Evolutionary conservation across 139 green algal species (phyloP), one percentile per base, ranked within the genome.

Genomic region (Nannochloris sp.): DNA sequence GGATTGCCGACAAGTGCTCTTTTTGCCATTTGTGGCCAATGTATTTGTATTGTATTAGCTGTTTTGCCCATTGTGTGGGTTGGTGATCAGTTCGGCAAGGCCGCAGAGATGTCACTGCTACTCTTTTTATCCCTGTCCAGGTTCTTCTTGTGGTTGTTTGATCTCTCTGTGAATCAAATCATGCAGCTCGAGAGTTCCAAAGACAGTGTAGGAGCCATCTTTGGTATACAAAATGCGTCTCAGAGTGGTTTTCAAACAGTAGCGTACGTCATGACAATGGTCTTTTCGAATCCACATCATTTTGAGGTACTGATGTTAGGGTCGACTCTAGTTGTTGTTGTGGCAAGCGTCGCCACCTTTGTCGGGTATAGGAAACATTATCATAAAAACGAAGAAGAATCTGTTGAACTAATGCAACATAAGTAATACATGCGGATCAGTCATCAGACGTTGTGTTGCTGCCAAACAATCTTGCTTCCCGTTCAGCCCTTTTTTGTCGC

Each of bases 111-210:
- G 60, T 95, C 61, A 64, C 93, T 25, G 68, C 24, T 14, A 81
- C 81, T 10, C 61, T 95, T 8, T 81, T 40, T 40, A 11, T 40
- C 85, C 23, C 49, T 71, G 4, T 90, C 79, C 0, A 79, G 88
- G 18, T 79, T 80, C 21, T 83, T 89, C 2, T 74, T 95, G 23
- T 95, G 88, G 88, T 40, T 57, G 51, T 94, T 86, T 62, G 88
- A 95, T 70, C 63, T 96, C 21, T 75, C 75, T 1, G 75, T 86
- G 2, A 87, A 72, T 2, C 88, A 96, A 75, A 66, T 96, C 36
- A 70, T 95, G 27, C 88, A 96, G 62, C 81, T 87, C 53, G 60
- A 64, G 2, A 68, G 83, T 10, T 24, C 60, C 1, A 40, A 57
- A 14, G 31, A 68, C 0, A 36, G 78, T 10, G 49, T 90, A 14